Evolutionary conservation across 1,284 basidiomycete species (phyloP).

Genomic region (Cryptococcus jaspeensis): DNA sequence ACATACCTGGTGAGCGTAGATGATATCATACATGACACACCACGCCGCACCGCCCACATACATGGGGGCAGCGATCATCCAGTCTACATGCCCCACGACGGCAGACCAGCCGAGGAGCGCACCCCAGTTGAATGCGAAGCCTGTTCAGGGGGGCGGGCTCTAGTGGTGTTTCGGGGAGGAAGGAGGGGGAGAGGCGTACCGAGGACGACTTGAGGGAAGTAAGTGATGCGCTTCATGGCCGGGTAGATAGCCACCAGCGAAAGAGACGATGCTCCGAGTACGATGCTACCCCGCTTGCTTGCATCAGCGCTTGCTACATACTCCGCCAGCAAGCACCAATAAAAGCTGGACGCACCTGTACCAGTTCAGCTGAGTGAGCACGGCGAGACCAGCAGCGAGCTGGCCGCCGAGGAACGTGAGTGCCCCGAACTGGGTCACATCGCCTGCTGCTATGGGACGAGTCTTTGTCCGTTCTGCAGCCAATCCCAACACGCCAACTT

Average conservation of each 20-base stretch:
- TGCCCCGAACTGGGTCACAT: slow-evolving; percentile 74
- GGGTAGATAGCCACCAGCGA: slow-evolving; percentile 88
- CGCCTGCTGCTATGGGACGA: slow-evolving; percentile 75
- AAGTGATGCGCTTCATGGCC: slow-evolving; percentile 94
- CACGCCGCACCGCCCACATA: slow-evolving; percentile 88
- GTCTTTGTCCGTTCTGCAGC: slow-evolving; percentile 61
- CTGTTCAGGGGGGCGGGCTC: slow-evolving; percentile 52
- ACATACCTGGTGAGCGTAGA: slow-evolving; percentile 91
- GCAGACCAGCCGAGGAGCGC: slow-evolving; percentile 95
- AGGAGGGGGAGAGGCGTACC: slow-evolving; percentile 57
- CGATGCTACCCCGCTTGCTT: slow-evolving; percentile 61
- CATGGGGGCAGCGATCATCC: slow-evolving; percentile 79
- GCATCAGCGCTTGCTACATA: background rate
- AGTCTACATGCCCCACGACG: slow-evolving; percentile 76
- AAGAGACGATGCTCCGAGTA: slow-evolving; percentile 86
- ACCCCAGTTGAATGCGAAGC: slow-evolving; percentile 97
- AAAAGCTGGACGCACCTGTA: slow-evolving; percentile 66
- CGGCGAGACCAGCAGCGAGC: slow-evolving; percentile 78
- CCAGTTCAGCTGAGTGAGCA: slow-evolving; percentile 88
- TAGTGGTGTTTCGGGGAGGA: slow-evolving; percentile 4
- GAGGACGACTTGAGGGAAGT: slow-evolving; percentile 94
- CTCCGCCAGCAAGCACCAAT: too few species aligned
- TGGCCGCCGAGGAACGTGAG: slow-evolving; percentile 80
- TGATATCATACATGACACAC: slow-evolving; percentile 96
- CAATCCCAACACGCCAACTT: background rate